These are phyloP conservation scores for Globisporangium lucens DNA, from an alignment of 352 stramenopile species.

Conservation along the genomic window DNA sequence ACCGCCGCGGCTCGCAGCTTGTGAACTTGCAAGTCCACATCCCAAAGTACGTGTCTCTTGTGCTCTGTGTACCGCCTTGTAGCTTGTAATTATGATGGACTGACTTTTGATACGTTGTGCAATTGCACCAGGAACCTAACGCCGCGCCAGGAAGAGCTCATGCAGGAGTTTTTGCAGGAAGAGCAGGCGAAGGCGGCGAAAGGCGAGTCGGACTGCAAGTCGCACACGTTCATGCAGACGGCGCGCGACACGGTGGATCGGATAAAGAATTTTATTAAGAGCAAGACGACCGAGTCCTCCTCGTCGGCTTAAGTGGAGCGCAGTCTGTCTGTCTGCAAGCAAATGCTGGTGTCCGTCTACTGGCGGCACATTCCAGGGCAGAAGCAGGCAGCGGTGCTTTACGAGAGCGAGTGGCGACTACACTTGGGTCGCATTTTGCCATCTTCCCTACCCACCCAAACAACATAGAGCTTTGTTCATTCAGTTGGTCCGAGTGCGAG, in stretches of 20 bases:
- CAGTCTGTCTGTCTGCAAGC: too few species aligned
- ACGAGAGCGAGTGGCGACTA: neutral
- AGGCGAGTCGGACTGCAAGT: slow-evolving; percentile 78
- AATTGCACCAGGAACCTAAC: slow-evolving; percentile 79
- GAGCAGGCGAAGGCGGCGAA: slow-evolving; percentile 66
- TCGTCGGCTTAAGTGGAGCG: slow-evolving; percentile 2
- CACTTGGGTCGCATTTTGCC: neutral
- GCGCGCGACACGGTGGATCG: slow-evolving; percentile 81
- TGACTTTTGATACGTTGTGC: slow-evolving; percentile 10
- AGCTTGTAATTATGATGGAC: neutral
- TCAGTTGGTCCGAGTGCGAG: neutral
- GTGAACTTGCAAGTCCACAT: slow-evolving; percentile 96
- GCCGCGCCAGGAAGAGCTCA: slow-evolving; percentile 92
- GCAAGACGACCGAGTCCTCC: slow-evolving; percentile 31
- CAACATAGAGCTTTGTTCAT: slow-evolving; percentile 16
- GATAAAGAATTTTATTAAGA: slow-evolving; percentile 89
- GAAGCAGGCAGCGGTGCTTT: too few species aligned
- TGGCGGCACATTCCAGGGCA: too few species aligned
- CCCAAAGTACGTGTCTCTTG: slow-evolving; percentile 76
- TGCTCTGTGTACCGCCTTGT: neutral
- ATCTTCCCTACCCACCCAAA: neutral
- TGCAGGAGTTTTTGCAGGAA: slow-evolving; percentile 94
- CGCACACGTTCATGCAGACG: slow-evolving; percentile 75
- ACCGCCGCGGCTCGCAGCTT: slow-evolving; percentile 93
- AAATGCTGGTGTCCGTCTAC: too few species aligned